phyloP scores from a whole-genome alignment of 2,329 filamentous ascomycete genomes.

The Aspergillus sojae region DNA sequence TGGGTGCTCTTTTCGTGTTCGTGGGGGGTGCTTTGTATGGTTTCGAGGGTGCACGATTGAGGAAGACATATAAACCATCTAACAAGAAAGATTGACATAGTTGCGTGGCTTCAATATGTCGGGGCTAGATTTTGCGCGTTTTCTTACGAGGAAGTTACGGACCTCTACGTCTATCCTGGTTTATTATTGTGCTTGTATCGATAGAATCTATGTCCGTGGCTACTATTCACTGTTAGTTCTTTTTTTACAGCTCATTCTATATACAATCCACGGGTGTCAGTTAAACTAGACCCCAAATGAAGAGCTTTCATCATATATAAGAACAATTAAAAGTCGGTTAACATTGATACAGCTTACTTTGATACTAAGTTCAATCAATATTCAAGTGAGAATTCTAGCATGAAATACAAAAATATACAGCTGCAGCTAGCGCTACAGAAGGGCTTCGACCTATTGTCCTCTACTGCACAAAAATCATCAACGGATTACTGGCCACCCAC shows the following conservation, averaged over 20 bases:
- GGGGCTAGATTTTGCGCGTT: background rate
- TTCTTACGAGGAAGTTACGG: background rate
- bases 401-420: conserved; percentile 10
- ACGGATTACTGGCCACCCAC: background rate
- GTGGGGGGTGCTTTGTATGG: conserved; percentile 89
- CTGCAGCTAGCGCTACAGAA: conserved; percentile 1
- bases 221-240: background rate
- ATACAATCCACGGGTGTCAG: background rate
- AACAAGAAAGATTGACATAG: conserved; percentile 23
- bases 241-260: background rate
- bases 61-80: conserved; percentile 20
- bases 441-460: background rate
- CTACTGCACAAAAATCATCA: background rate
- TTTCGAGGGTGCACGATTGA: conserved; percentile 59
- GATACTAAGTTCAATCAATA: background rate
- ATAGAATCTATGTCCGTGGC: background rate
- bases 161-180: background rate
- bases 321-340: background rate
- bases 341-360: background rate
- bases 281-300: background rate
- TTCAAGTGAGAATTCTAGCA: conserved; percentile 4
- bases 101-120: background rate
- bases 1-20: conserved; percentile 86
- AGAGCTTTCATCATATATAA: background rate
- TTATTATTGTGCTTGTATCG: background rate